Evolutionary conservation across 768 basidiomycete species (phyloP).

Genomic region (Lanmaoa pseudosensibilis): DNA sequence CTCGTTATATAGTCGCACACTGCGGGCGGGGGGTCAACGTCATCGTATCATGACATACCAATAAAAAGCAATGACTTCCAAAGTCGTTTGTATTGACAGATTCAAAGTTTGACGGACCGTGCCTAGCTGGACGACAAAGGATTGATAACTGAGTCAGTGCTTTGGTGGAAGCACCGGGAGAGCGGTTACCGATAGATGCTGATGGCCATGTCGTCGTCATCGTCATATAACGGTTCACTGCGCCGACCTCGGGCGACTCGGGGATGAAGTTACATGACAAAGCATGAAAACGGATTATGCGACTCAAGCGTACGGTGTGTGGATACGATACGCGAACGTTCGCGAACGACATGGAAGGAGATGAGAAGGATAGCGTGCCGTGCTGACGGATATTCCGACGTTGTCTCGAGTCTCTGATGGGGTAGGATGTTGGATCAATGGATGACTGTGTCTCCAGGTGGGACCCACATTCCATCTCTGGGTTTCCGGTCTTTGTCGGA

Average conservation of each 20-base stretch:
- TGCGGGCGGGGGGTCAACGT: neutral
- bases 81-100: neutral
- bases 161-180: neutral
- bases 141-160: no score
- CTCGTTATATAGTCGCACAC: slow-evolving; percentile 14
- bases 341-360: neutral
- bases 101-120: neutral
- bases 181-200: neutral
- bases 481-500: neutral
- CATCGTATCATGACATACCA: neutral
- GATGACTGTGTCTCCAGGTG: neutral
- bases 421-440: no score
- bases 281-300: neutral
- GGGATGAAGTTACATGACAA: slow-evolving; percentile 12
- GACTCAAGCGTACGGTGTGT: neutral
- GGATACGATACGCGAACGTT: neutral
- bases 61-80: neutral
- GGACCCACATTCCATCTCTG: no score
- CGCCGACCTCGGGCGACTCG: neutral
- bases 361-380: no score
- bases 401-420: neutral
- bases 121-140: no score
- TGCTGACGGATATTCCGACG: neutral
- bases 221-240: no score
- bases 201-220: no score